Evolutionary conservation across 495 filamentous ascomycete genomes (phyloP).

Genomic region (Schizothecium vesticola): DNA sequence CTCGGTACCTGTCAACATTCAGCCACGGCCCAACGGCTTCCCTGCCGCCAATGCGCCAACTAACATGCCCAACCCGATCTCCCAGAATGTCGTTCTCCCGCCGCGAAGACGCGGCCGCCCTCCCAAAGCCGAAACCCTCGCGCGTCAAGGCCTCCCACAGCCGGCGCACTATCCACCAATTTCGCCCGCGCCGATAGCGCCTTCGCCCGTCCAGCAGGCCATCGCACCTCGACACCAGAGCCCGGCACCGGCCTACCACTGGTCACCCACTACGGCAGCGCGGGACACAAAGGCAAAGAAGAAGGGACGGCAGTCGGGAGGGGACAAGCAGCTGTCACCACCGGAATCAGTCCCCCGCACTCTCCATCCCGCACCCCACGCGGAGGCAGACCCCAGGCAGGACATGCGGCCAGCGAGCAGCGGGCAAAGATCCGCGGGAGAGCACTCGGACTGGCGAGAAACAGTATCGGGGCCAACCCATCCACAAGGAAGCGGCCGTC

Average conservation of each 20-base stretch:
- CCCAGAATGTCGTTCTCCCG: slow-evolving; percentile 19
- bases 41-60: slow-evolving; percentile 19
- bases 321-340: slow-evolving; percentile 7
- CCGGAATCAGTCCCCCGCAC: slow-evolving; percentile 12
- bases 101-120: slow-evolving; percentile 27
- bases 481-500: not conserved
- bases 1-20: slow-evolving; percentile 20
- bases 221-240: slow-evolving; percentile 22
- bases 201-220: slow-evolving; percentile 12
- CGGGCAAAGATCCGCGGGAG: not conserved
- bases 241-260: slow-evolving; percentile 13
- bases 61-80: slow-evolving; percentile 21
- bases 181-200: slow-evolving; percentile 34
- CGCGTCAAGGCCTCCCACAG: slow-evolving; percentile 23
- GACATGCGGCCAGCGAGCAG: not conserved
- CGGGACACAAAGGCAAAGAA: slow-evolving; percentile 12
- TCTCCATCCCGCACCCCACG: not conserved
- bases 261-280: not conserved
- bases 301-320: slow-evolving; percentile 11
- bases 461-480: not conserved
- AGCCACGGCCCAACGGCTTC: slow-evolving; percentile 38
- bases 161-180: slow-evolving; percentile 32
- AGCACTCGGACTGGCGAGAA: slow-evolving; percentile 13
- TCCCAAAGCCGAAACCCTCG: slow-evolving; percentile 18
- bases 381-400: slow-evolving; percentile 7